Percentiles rank a stretch among this genome's conserved stretches.
Conservation (phyloP, 2,329 filamentous ascomycete species). For the Cordyceps tenuipes region DNA sequence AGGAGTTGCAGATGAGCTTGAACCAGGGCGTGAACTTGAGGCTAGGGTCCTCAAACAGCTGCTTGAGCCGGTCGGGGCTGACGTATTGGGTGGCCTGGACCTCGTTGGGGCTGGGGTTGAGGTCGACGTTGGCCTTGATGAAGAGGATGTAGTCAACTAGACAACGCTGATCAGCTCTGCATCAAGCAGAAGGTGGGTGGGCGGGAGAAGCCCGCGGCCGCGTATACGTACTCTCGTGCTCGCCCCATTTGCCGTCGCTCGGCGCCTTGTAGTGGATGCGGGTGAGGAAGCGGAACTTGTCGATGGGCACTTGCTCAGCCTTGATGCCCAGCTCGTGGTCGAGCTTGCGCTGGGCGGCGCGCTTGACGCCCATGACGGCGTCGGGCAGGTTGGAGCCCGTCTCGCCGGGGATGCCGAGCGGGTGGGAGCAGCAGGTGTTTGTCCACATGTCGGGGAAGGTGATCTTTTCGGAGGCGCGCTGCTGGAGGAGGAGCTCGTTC, state of each 20-base stretch:
- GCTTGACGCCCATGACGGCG: slow-evolving; percentile 78
- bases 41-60: slow-evolving; percentile 71
- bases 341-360: slow-evolving; percentile 86
- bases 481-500: slow-evolving; percentile 88
- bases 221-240: slow-evolving; percentile 77
- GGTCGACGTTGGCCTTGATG: slow-evolving; percentile 86
- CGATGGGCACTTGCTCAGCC: slow-evolving; percentile 76
- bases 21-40: slow-evolving; percentile 97
- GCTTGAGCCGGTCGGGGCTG: slow-evolving; percentile 69
- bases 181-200: neutral
- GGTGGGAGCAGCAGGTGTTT: slow-evolving; percentile 98
- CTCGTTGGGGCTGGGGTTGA: slow-evolving; percentile 79
- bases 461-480: slow-evolving; percentile 93
- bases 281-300: slow-evolving; percentile 89
- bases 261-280: slow-evolving; percentile 97
- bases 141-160: slow-evolving; percentile 97
- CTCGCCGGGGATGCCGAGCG: slow-evolving; percentile 83
- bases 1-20: slow-evolving; percentile 94
- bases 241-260: slow-evolving; percentile 95
- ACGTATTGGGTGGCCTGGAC: slow-evolving; percentile 81
- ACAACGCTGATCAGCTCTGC: neutral
- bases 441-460: slow-evolving; percentile 99
- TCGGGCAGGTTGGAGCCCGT: slow-evolving; percentile 75
- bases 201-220: neutral
- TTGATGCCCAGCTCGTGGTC: slow-evolving; percentile 93